Evolutionary conservation across 768 basidiomycete species (phyloP), one percentile per base, ranked within the genome.

Genomic region (Brasilioporus rufonigricans): DNA sequence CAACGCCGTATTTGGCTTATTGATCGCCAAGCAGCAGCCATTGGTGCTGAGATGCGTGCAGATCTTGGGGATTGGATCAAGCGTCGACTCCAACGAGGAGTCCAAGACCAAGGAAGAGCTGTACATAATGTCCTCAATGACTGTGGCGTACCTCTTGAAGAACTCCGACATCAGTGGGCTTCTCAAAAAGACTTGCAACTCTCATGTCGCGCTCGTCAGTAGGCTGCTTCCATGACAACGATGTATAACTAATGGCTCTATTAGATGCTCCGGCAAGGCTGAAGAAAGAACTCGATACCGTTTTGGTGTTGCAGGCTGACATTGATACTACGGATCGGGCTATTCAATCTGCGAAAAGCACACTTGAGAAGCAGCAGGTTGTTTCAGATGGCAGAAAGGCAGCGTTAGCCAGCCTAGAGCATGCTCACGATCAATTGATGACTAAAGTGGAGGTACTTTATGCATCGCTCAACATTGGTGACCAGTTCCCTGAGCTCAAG

Each of bases 131-230:
- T 1, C 46, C 56, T 76, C 1, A 46, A 48, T 2, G 24, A 58
- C 3, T 69, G 64, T 46, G 63, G 60, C 0, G 33, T 70, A 2
- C 3, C 57, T 0, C 19, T 53, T 0, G 26, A 29, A 2, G 65
- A 71, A 0, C 59, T 77, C 60, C 0, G 5, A 39, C 18, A n/a
- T 5, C 63, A 77, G 44, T 77, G 76, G 77, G 55, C 58, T 11
- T 41, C 44, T 47, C n/a, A 43, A 50, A 27, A 29, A 8, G 27
- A 49, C 23, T 38, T 16, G 2, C 48, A 49, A 16, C 48, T 49
- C 3, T 49, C 48, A 1, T 5, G 36, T 5, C 11, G 24, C 5
- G 35, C 47, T 6, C 18, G 18, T 48, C 4, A 12, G 33, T 32
- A 19, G n/a, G n/a, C n/a, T 38, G 18, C 14, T 38, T n/a, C 5